Evolutionary conservation across 495 filamentous ascomycete genomes (phyloP).

Genomic region (Penicillium herquei): DNA sequence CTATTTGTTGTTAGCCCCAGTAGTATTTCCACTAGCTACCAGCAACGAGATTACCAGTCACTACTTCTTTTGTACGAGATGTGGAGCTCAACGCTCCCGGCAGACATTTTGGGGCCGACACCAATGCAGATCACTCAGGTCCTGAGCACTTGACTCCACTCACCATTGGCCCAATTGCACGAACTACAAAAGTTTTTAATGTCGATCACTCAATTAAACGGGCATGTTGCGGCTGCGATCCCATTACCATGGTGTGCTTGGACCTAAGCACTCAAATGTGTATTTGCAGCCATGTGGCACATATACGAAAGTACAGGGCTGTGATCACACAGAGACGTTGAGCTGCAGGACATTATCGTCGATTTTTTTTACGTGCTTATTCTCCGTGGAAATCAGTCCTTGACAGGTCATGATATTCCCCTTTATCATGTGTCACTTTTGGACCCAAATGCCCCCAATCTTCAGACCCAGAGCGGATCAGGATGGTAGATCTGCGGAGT

Average conservation of each 20-base stretch:
- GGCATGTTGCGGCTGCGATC: not conserved
- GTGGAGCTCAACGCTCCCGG: not conserved
- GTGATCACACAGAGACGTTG: not conserved
- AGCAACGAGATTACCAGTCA: constrained; percentile 8
- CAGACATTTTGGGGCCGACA: not conserved
- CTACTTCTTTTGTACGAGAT: not conserved
- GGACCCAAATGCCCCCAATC: not conserved
- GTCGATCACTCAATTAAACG: constrained; percentile 11
- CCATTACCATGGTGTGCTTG: constrained; percentile 6
- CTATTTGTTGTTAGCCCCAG: constrained; percentile 1
- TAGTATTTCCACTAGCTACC: not conserved
- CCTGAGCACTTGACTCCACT: constrained; percentile 1
- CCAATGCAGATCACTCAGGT: constrained; percentile 13
- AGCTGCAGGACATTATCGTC: not conserved
- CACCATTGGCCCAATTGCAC: constrained; percentile 9
- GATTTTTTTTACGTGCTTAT: too few species aligned
- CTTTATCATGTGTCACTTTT: too few species aligned
- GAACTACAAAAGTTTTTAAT: constrained; percentile 5
- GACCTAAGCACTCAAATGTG: constrained; percentile 3
- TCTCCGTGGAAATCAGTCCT: too few species aligned
- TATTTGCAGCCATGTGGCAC: not conserved
- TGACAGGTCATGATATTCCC: too few species aligned
- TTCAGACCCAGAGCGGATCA: not conserved
- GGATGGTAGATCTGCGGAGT: constrained; percentile 18
- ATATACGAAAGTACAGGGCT: not conserved